Base-by-base conservation (phyloP, 805 yeast genomes). In the Nakazawaea wickerhamii region DNA sequence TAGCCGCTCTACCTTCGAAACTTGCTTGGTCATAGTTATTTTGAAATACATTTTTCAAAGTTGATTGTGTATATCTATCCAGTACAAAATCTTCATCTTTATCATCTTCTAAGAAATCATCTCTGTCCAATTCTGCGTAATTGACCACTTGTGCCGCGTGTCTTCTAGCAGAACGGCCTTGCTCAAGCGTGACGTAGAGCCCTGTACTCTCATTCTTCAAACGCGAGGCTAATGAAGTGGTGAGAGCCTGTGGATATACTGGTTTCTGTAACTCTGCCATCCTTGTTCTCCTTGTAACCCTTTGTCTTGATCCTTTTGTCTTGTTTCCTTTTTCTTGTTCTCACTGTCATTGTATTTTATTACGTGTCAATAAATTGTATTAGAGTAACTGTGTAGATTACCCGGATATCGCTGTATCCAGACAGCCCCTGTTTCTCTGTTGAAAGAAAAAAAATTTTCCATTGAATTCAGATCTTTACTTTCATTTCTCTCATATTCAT, bases 91-190 rank as follows among this genome's bases (percentile, higher is more conserved):
- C 58, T 11, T 52, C 53, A 18, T 55, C 59, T 5, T 50, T 44
- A 3, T 50, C 55, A 26, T 45, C 57, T 8, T 51, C 57, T 28
- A 54, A 55, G 38, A 67, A 77, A 43, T 74, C 73, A 49, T 80
- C 80, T 38, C 75, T 78, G 48, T 86, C 95, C 46, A 78, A 71
- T 57, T 88, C 96, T 0, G 96, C 93, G 55, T 89, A 89, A 57
- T 84, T 86, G 40, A 86, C 77, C 38, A 79, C 82, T 30, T 74
- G 73, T 34, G 77, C 66, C 9, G 86, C 80, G 32, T 70, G 64
- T 52, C 96, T 70, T 58, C 87, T 88, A 26, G 88, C 81, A 23
- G 82, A 73, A 50, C 97, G 73, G 3, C 89, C 77, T 2, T 87
- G 85, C 19, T 84, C 81, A 1, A 88, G 83, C 2, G 87, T 75